Percentiles rank a stretch among this genome's conserved stretches.
Conservation (phyloP, 169 alveolate genomes). For the Eimeria praecox region DNA sequence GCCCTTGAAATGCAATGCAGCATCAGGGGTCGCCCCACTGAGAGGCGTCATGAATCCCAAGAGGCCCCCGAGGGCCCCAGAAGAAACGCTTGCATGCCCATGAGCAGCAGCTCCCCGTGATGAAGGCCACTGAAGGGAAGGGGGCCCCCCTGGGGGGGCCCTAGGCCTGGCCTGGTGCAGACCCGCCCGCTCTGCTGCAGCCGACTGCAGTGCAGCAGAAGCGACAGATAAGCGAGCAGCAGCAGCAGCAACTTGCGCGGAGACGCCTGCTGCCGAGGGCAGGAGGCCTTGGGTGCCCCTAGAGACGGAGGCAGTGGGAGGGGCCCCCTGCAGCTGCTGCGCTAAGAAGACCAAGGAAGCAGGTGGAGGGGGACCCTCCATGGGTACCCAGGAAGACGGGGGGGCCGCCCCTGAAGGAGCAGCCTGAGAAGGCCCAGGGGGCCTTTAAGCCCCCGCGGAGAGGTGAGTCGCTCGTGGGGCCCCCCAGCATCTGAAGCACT, state of each 20-base stretch:
- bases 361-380: slow-evolving; percentile 62
- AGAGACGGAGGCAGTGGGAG: background rate
- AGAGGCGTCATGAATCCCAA: background rate
- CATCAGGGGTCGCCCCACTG: background rate
- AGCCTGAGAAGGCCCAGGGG: slow-evolving; percentile 45
- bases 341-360: background rate
- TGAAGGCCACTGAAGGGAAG: background rate
- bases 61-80: background rate
- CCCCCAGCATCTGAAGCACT: slow-evolving; percentile 50
- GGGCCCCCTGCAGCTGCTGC: slow-evolving; percentile 3
- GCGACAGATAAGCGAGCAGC: slow-evolving; percentile 46
- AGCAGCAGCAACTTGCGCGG: slow-evolving; percentile 55
- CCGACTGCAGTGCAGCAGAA: slow-evolving; percentile 56
- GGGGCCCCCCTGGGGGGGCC: slow-evolving; percentile 53
- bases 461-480: slow-evolving; percentile 33
- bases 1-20: background rate
- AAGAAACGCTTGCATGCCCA: background rate
- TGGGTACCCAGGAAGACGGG: background rate
- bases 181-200: slow-evolving; percentile 59
- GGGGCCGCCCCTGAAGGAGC: slow-evolving; percentile 26
- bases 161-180: slow-evolving; percentile 7
- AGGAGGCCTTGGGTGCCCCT: slow-evolving; percentile 36
- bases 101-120: background rate
- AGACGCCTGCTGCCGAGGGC: slow-evolving; percentile 51
- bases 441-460: slow-evolving; percentile 25